A percentile compares a stretch with the other conserved stretches of the same genome.
Conservation (phyloP, 306 rosid genomes). For the Cyclanthera cordifolia region DNA sequence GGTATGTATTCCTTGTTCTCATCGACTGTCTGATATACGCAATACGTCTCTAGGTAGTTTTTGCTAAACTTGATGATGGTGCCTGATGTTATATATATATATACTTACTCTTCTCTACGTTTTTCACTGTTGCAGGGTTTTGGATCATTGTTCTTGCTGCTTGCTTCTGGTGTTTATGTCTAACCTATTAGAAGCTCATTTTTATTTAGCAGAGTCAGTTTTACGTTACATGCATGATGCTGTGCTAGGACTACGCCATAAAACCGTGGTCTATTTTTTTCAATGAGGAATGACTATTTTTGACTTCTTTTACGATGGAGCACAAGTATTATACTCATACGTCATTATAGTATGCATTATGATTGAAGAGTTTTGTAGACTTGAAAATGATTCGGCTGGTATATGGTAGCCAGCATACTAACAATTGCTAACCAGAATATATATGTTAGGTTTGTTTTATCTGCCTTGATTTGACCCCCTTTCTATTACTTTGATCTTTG, state of each 20-base stretch:
- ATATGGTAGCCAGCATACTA: too few relatives aligned
- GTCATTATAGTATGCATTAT: background rate
- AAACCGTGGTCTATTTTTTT: background rate
- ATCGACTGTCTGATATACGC: too few relatives aligned
- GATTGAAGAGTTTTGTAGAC: background rate
- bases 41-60: too few relatives aligned
- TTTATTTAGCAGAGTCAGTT: conserved; percentile 8
- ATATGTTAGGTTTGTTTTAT: background rate
- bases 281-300: conserved; percentile 5
- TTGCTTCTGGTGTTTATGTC: conserved; percentile 87
- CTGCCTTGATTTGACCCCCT: background rate
- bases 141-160: conserved; percentile 84
- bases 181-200: conserved; percentile 22
- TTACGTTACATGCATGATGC: conserved; percentile 4
- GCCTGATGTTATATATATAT: background rate
- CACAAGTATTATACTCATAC: background rate
- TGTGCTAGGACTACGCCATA: background rate
- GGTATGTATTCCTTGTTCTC: conserved; percentile 11
- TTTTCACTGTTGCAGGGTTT: conserved; percentile 48
- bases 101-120: background rate
- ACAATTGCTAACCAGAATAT: too few relatives aligned
- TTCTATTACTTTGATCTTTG: too few relatives aligned
- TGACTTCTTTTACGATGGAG: background rate
- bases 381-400: background rate
- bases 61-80: background rate